phyloP scores from a whole-genome alignment of 192 early-diverging fungal species.

The Dissophora ornata region DNA sequence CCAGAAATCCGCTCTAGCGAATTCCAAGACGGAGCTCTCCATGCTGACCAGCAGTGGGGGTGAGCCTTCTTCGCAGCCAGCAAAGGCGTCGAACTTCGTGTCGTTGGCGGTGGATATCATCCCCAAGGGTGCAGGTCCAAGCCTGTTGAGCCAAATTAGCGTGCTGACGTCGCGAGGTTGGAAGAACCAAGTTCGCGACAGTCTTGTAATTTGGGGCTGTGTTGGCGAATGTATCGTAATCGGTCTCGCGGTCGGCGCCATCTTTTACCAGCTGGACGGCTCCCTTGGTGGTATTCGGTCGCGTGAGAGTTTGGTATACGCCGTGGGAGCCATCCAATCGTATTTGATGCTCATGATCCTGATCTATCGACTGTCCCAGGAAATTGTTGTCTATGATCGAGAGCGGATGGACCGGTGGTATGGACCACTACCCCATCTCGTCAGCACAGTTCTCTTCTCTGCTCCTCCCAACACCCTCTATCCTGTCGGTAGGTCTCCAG shows the following conservation, averaged over 20 bases:
- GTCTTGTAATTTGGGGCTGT: conserved; percentile 46
- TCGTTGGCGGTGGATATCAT: conserved; percentile 41
- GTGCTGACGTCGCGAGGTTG: conserved; percentile 44
- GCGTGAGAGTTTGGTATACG: conserved; percentile 34
- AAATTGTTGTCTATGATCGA: conserved; percentile 48
- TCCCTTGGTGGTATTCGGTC: conserved; percentile 33
- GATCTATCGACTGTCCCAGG: conserved; percentile 40
- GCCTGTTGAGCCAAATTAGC: conserved; percentile 33
- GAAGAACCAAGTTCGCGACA: conserved; percentile 42
- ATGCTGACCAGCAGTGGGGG: conserved; percentile 20
- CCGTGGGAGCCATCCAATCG: conserved; percentile 39
- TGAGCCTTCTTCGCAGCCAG: neutral
- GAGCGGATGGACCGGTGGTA: conserved; percentile 54
- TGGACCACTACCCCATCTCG: conserved; percentile 40
- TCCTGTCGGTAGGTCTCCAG: conserved; percentile 25
- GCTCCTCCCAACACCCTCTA: conserved; percentile 40
- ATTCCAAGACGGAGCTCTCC: neutral
- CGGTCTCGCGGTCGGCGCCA: conserved; percentile 34
- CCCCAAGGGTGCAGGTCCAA: conserved; percentile 35
- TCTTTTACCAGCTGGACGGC: conserved; percentile 37
- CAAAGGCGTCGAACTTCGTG: conserved; percentile 5
- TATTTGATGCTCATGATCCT: conserved; percentile 52
- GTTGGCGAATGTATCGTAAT: conserved; percentile 42
- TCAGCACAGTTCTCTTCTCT: conserved; percentile 33
- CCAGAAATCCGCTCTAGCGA: neutral